These are phyloP conservation scores for Coriaria nepalensis DNA, from an alignment of 306 rosid genomes.

Conservation along the genomic window DNA sequence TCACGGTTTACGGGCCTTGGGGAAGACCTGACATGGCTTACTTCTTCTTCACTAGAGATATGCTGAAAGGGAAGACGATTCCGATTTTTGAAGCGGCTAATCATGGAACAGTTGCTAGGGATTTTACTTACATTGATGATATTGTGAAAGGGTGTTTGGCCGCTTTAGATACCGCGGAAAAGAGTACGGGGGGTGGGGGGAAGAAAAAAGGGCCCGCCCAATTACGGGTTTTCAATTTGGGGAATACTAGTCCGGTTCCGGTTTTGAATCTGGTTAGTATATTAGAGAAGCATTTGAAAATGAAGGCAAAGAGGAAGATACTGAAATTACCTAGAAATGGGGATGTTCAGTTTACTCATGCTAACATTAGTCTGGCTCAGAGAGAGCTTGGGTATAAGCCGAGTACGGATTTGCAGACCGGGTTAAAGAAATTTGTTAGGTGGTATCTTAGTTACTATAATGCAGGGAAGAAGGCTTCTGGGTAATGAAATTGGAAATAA, in stretches of 20 bases:
- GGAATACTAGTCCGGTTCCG: background rate
- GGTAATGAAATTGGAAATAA: no score
- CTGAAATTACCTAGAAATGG: background rate
- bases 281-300: slow-evolving; percentile 1
- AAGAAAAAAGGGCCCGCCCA: background rate
- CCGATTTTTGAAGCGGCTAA: background rate
- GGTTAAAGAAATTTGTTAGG: background rate
- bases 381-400: background rate
- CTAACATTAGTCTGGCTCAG: background rate
- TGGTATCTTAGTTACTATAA: background rate
- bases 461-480: no score
- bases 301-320: slow-evolving; percentile 1
- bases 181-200: background rate
- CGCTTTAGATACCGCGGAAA: background rate
- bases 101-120: background rate
- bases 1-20: background rate
- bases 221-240: background rate
- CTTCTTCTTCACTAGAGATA: background rate
- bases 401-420: background rate
- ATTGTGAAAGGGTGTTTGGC: slow-evolving; percentile 1
- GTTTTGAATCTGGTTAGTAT: background rate
- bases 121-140: slow-evolving; percentile 5
- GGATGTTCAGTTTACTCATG: slow-evolving; percentile 1
- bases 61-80: background rate
- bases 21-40: no score